Evolutionary conservation across 371 early-diverging fungal species (phyloP).

Genomic region (Lichtheimia corymbifera): DNA sequence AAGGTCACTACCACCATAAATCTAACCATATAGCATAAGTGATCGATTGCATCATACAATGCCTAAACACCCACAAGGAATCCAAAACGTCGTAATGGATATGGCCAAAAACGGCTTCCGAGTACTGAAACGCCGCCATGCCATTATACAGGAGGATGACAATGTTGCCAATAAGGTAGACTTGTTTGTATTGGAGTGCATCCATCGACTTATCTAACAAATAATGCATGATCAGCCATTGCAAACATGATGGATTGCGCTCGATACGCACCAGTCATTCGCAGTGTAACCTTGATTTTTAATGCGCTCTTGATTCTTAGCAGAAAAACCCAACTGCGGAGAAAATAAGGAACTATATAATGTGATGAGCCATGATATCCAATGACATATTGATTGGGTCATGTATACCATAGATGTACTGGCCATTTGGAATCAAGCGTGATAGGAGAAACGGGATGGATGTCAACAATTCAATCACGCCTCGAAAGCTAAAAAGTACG

Average conservation of each 20-base stretch:
- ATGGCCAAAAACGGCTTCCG: conserved; percentile 63
- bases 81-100: conserved; percentile 49
- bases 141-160: conserved; percentile 67
- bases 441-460: conserved; percentile 56
- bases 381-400: conserved; percentile 4
- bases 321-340: conserved; percentile 60
- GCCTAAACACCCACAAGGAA: conserved; percentile 28
- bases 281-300: conserved; percentile 55
- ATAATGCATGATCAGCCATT: not conserved
- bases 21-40: not conserved
- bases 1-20: conserved; percentile 68
- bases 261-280: conserved; percentile 38
- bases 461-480: conserved; percentile 55
- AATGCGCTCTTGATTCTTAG: conserved; percentile 59
- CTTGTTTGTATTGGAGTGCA: conserved; percentile 61
- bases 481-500: conserved; percentile 49
- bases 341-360: conserved; percentile 61
- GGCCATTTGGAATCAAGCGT: conserved; percentile 51
- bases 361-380: not conserved
- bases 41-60: not conserved
- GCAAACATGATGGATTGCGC: not conserved
- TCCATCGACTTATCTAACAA: conserved; percentile 42
- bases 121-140: conserved; percentile 74
- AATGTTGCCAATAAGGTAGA: conserved; percentile 61
- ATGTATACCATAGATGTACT: conserved; percentile 43